phyloP scores from a whole-genome alignment of 176 grass and related monocot genomes.

The Melocanna baccifera region DNA sequence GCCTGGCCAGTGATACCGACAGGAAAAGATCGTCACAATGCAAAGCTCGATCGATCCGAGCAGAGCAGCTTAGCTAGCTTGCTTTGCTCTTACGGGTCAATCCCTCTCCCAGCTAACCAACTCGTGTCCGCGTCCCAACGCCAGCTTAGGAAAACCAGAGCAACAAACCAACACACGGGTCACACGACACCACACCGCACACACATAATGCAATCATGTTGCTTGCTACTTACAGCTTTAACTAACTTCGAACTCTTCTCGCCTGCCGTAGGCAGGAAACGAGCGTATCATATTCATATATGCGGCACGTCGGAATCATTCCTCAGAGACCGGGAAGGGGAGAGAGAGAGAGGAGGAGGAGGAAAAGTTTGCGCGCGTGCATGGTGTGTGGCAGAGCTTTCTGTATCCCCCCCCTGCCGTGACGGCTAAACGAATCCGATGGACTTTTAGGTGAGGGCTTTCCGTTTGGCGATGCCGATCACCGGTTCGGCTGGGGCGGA shows the following conservation, averaged over 20 bases:
- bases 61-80: neutral
- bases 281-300: neutral
- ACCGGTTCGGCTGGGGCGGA: neutral
- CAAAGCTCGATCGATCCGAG: neutral
- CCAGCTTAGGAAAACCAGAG: slow-evolving; percentile 18
- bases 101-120: slow-evolving; percentile 50
- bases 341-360: neutral
- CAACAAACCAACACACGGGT: slow-evolving; percentile 11
- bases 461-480: neutral
- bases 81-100: slow-evolving; percentile 46
- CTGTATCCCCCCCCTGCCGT: neutral
- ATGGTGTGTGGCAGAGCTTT: slow-evolving; percentile 25
- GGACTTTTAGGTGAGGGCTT: slow-evolving; percentile 47
- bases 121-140: slow-evolving; percentile 9
- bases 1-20: neutral
- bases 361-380: neutral
- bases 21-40: slow-evolving; percentile 22
- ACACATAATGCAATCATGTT: slow-evolving; percentile 38
- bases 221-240: slow-evolving; percentile 58
- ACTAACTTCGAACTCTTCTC: slow-evolving; percentile 31
- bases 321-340: neutral
- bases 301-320: slow-evolving; percentile 38
- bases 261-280: slow-evolving; percentile 14
- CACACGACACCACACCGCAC: neutral
- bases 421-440: slow-evolving; percentile 53